Conservation (phyloP, 805 yeast species). For the Ogataea haglerorum region DNA sequence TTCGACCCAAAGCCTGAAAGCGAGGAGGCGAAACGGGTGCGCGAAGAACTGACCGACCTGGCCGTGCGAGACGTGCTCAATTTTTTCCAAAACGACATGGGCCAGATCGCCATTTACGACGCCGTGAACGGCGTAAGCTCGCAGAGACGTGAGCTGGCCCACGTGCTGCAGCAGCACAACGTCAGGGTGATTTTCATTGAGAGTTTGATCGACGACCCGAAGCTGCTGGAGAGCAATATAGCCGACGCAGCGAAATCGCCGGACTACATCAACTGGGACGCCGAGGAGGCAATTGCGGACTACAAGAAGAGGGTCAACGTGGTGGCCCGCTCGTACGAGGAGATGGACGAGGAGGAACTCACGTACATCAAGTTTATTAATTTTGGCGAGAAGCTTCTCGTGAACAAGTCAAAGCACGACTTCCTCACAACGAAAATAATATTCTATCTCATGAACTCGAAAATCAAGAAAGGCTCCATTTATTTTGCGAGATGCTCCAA, state of each 20-base stretch:
- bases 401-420: constrained; percentile 81
- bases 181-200: constrained; percentile 87
- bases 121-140: constrained; percentile 83
- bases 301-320: constrained; percentile 68
- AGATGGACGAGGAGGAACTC: constrained; percentile 57
- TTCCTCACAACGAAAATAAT: constrained; percentile 88
- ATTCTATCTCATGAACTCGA: constrained; percentile 85
- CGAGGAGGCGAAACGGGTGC: constrained; percentile 46
- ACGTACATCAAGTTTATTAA: constrained; percentile 84
- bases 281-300: constrained; percentile 69
- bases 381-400: constrained; percentile 80
- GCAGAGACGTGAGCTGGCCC: constrained; percentile 59
- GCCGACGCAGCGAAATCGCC: constrained; percentile 84
- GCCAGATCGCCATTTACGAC: constrained; percentile 95
- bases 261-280: constrained; percentile 77
- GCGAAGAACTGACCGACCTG: constrained; percentile 55
- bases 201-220: constrained; percentile 71
- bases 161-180: constrained; percentile 49
- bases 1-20: constrained; percentile 52
- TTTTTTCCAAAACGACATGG: constrained; percentile 72
- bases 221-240: constrained; percentile 69
- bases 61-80: constrained; percentile 67
- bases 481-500: constrained; percentile 83
- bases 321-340: constrained; percentile 69
- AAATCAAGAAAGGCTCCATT: constrained; percentile 85